These are phyloP conservation scores for Yamadazyma phyllophila DNA, from an alignment of 805 yeast genomes.

Conservation along the genomic window DNA sequence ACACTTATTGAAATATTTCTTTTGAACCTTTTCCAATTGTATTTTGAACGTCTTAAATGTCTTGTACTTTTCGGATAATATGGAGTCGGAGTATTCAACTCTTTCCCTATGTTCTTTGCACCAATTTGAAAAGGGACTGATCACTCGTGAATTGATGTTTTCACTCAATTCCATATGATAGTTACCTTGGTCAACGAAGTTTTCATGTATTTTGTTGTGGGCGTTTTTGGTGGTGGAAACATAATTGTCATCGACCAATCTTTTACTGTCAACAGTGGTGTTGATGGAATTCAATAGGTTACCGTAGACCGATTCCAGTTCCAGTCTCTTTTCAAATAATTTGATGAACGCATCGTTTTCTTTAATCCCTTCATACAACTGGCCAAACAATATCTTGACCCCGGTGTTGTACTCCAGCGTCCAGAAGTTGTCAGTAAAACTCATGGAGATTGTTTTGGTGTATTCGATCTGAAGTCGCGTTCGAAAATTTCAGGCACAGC, in stretches of 20 bases:
- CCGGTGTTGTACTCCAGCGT: constrained; percentile 61
- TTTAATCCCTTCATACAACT: constrained; percentile 57
- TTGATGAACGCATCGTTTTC: constrained; percentile 71
- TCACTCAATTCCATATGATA: constrained; percentile 61
- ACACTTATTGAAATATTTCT: constrained; percentile 74
- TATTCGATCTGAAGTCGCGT: constrained; percentile 4
- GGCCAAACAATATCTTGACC: constrained; percentile 47
- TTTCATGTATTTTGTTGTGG: constrained; percentile 52
- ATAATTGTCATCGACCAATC: constrained; percentile 48
- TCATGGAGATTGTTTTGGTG: constrained; percentile 25
- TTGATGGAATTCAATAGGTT: constrained; percentile 44
- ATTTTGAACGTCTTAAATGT: constrained; percentile 47
- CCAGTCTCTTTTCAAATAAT: constrained; percentile 67
- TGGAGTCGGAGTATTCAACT: constrained; percentile 57
- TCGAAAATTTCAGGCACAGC: constrained; percentile 1
- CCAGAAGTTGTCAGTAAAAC: constrained; percentile 80
- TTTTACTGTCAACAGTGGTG: constrained; percentile 38
- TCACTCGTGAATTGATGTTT: constrained; percentile 56
- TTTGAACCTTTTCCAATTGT: constrained; percentile 56
- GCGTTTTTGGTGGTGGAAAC: constrained; percentile 66
- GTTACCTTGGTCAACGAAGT: constrained; percentile 57
- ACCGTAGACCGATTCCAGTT: constrained; percentile 68
- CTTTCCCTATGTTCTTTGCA: constrained; percentile 68
- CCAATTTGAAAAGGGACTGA: constrained; percentile 75
- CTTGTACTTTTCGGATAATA: constrained; percentile 49